Conservation (phyloP, 1,139 yeast species). For the Geotrichum phurueaensis region DNA sequence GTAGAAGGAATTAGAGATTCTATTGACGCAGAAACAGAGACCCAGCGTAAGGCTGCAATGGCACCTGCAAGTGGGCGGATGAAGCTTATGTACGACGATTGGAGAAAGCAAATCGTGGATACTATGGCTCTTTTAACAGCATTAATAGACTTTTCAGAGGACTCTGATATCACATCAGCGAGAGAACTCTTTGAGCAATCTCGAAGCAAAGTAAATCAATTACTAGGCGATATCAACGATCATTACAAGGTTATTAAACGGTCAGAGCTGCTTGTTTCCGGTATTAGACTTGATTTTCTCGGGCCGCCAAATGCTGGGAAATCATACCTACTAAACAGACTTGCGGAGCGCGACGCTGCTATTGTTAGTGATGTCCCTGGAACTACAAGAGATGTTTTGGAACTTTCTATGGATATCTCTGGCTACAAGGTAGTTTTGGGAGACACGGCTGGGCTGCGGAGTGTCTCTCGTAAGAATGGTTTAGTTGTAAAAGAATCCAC, state of each 20-base stretch:
- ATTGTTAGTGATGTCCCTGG: slow-evolving; percentile 92
- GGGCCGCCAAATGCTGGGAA: slow-evolving; percentile 98
- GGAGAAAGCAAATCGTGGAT: slow-evolving; percentile 65
- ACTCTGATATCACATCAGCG: slow-evolving; percentile 70
- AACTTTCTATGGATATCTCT: slow-evolving; percentile 69
- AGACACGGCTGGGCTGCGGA: slow-evolving; percentile 90
- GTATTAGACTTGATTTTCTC: slow-evolving; percentile 64
- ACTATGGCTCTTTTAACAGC: slow-evolving; percentile 77
- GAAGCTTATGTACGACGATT: slow-evolving; percentile 46
- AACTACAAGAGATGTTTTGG: slow-evolving; percentile 85
- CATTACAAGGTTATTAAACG: slow-evolving; percentile 45
- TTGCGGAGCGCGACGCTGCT: slow-evolving; percentile 79
- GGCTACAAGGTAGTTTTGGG: slow-evolving; percentile 82
- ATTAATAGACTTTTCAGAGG: slow-evolving; percentile 85
- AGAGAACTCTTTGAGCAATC: slow-evolving; percentile 44
- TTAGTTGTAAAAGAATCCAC: slow-evolving; percentile 12
- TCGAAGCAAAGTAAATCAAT: slow-evolving; percentile 37
- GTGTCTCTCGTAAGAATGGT: slow-evolving; percentile 24
- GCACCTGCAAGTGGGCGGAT: slow-evolving; percentile 67
- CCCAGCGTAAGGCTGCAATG: slow-evolving; percentile 72
- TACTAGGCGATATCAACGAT: slow-evolving; percentile 43
- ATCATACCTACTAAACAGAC: slow-evolving; percentile 68
- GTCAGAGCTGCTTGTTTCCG: slow-evolving; percentile 63
- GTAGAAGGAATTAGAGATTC: slow-evolving; percentile 85
- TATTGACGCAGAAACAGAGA: slow-evolving; percentile 92